Conservation (phyloP, 2,329 filamentous ascomycete species). For the Coleophoma cylindrospora region DNA sequence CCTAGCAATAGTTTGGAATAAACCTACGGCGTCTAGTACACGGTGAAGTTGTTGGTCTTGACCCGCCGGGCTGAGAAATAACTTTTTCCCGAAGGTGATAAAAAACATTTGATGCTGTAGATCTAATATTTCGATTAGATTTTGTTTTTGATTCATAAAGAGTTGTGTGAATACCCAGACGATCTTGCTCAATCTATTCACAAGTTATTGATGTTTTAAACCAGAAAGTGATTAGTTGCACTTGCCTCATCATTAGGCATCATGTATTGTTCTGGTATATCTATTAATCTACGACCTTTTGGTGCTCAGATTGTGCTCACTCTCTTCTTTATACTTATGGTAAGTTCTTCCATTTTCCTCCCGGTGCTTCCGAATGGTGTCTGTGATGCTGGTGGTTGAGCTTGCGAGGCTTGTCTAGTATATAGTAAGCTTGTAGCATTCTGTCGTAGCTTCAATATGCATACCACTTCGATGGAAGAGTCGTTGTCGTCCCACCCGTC, state of each 20-base stretch:
- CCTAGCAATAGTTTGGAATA: neutral
- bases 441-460: neutral
- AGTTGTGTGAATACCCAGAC: neutral
- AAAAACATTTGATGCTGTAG: conserved; percentile 3
- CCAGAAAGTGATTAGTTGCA: no score
- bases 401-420: neutral
- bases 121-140: neutral
- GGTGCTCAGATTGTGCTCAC: neutral
- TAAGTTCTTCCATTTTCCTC: conserved; percentile 8
- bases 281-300: neutral
- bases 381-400: conserved; percentile 3
- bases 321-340: conserved; percentile 6
- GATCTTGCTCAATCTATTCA: neutral
- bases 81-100: neutral
- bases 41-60: neutral
- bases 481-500: conserved; percentile 1
- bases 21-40: conserved; percentile 1
- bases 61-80: neutral
- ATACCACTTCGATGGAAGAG: neutral
- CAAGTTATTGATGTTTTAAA: neutral
- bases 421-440: no score
- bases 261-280: conserved; percentile 1
- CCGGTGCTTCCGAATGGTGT: neutral
- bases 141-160: neutral
- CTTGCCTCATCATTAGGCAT: conserved; percentile 5